Percentiles rank a stretch among this genome's conserved stretches.
phyloP scores from a whole-genome alignment of 73 alveolate species.

The Paramecium sonneborni region DNA sequence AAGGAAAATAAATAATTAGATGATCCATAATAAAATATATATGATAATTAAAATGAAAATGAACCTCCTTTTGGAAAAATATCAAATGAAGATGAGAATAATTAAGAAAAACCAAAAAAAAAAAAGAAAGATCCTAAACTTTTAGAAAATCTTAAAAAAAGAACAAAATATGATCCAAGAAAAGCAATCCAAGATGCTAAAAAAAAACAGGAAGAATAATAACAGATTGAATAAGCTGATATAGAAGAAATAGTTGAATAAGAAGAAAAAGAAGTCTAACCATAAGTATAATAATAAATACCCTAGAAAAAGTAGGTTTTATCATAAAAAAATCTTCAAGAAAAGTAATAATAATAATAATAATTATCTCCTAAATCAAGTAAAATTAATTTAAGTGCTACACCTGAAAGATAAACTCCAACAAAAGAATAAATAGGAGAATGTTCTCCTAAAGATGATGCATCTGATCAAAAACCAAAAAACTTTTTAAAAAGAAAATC shows the following conservation, averaged over 20 bases:
- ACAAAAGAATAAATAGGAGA: neutral
- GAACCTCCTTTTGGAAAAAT: neutral
- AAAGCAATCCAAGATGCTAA: slow-evolving; percentile 64
- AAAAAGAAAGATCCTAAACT: slow-evolving; percentile 49
- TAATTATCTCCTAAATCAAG: neutral
- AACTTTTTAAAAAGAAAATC: slow-evolving; percentile 54
- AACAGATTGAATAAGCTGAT: neutral
- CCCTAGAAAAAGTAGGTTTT: neutral
- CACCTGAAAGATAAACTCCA: neutral
- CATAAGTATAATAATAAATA: neutral
- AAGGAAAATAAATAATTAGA: neutral
- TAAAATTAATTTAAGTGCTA: neutral
- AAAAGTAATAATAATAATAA: neutral
- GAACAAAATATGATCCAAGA: slow-evolving; percentile 71
- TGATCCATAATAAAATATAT: neutral
- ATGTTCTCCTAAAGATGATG: slow-evolving; percentile 39
- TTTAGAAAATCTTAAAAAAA: slow-evolving; percentile 60
- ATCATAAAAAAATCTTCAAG: neutral
- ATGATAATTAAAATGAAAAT: slow-evolving; percentile 13
- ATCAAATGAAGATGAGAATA: neutral
- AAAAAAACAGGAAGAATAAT: slow-evolving; percentile 40
- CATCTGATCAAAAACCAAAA: slow-evolving; percentile 19
- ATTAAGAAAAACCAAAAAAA: neutral
- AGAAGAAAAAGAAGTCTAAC: neutral
- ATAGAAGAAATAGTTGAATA: neutral